Evolutionary conservation across 495 filamentous ascomycete species (phyloP), one percentile per base, ranked within the genome.

Genomic region (Penicillium subrubescens): DNA sequence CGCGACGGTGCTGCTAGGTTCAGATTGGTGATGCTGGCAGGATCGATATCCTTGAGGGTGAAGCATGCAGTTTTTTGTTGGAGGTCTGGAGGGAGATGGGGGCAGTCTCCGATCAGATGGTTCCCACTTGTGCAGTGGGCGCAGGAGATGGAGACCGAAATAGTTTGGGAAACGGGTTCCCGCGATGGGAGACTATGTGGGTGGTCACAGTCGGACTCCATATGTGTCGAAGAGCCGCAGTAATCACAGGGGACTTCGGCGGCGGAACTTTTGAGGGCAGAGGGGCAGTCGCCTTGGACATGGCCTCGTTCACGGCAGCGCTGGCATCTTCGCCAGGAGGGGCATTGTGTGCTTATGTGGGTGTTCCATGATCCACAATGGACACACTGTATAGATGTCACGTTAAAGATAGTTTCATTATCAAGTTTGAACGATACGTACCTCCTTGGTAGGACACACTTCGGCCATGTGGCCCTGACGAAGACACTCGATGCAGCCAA

Each of bases 91-190:
- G 55, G 44, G 8, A 75, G 75, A 14, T 67, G 71, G 2, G 79
- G 78, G 50, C 83, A 86, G 46, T 84, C 79, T 15, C 82, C 83
- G 3, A 81, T 69, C 1, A 86, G 68, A 68, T 86, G 83, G 33
- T 67, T 75, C 33, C 65, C 65, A 63, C 77, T 82, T 41, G 74
- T 71, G 66, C 83, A 85, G 59, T 81, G 74, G 44, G 81, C 75
- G 64, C 83, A 85, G n/a, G 76, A 83, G 35, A 84, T 71, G 7
- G 78, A 81, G 10, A 82, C 77, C 4, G 68, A 62, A 48, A 79
- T 66, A 12, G 72, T 67, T 15, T 62, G 61, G 25, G 70, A 69
- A 11, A 68, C 59, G 25, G 62, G 48, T n/a, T 69, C 68, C 41
- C 59, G 67, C 8, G 34, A 71, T 19, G 67, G 77, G 23, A 73